phyloP scores from a whole-genome alignment of 495 filamentous ascomycete species.

The Neurospora sp. region DNA sequence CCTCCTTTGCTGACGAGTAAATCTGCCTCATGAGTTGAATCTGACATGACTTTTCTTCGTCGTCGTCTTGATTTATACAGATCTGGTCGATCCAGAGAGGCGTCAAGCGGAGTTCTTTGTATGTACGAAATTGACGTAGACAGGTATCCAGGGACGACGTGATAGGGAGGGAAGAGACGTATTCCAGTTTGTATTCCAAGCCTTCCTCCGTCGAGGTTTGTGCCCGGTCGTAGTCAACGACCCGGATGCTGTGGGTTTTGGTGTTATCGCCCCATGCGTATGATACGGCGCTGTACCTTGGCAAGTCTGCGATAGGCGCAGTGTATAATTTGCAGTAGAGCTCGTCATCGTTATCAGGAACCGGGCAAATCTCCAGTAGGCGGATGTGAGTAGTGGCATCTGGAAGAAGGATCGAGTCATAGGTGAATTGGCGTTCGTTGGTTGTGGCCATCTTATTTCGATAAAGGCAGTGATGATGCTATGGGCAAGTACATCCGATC shows the following conservation, averaged over 20 bases:
- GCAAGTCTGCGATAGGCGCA: background rate
- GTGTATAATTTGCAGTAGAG: background rate
- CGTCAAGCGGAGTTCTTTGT: background rate
- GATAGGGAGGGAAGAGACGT: background rate
- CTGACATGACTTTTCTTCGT: constrained; percentile 15
- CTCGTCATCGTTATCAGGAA: background rate
- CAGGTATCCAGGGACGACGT: background rate
- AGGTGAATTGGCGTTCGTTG: background rate
- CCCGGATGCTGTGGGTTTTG: background rate
- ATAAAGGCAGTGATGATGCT: background rate
- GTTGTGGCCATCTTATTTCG: background rate
- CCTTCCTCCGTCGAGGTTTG: background rate
- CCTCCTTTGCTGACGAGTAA: constrained; percentile 9
- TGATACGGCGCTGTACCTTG: background rate
- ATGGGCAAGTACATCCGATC: background rate
- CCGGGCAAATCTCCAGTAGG: background rate
- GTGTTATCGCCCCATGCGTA: background rate
- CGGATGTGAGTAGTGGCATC: background rate
- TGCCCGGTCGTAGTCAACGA: background rate
- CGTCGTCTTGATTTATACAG: constrained; percentile 17
- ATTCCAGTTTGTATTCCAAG: background rate
- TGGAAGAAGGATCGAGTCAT: background rate
- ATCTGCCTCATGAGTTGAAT: constrained; percentile 19
- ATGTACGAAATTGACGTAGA: background rate
- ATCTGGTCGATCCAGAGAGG: constrained; percentile 17